Evolutionary conservation across 1,284 basidiomycete genomes (phyloP), one percentile per base, ranked within the genome.

Genomic region (Heterobasidion occidentale): DNA sequence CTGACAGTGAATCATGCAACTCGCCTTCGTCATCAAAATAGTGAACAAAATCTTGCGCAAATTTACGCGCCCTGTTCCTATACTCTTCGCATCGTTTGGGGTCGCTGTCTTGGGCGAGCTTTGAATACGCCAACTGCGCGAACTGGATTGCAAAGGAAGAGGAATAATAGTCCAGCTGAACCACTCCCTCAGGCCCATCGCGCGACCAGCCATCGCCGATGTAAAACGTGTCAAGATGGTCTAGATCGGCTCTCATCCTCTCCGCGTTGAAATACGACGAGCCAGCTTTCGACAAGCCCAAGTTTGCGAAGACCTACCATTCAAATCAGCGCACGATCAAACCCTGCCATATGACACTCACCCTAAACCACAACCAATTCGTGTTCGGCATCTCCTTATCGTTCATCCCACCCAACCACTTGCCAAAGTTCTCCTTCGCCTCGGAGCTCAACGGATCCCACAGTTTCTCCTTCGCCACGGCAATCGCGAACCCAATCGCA

Each of bases 331-430:
- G 5, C 27, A 27, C 27, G 4, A 27, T 27, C 27, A 5, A 5
- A 27, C 4, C 27, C 27, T 27, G 27, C 3, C 4, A 6, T 6
- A 27, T 27, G 27, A 59, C 47, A 19, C 11, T 36, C 58, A 84
- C 87, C 58, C 87, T 75, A 70, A 90, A 90, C 88, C 88, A 90
- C 5, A 91, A 74, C 87, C 88, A 90, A 65, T 90, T 90, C 15
- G 87, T 88, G 63, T 84, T 81, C 8, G 81, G 80, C 81, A 84
- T 83, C 60, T 79, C 76, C 71, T 89, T 89, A 67, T 84, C 81
- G 64, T 89, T 89, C 79, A 90, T 89, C 0, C 82, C 81, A 12
- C 83, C 81, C 1, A 90, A 72, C 83, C 88, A 90, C 9, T 74
- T 70, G 56, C 82, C 86, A 36, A 90, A 74, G 59, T 83, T 77